Conservation (phyloP, 352 stramenopile genomes). For the Elongisporangium anandrum region DNA sequence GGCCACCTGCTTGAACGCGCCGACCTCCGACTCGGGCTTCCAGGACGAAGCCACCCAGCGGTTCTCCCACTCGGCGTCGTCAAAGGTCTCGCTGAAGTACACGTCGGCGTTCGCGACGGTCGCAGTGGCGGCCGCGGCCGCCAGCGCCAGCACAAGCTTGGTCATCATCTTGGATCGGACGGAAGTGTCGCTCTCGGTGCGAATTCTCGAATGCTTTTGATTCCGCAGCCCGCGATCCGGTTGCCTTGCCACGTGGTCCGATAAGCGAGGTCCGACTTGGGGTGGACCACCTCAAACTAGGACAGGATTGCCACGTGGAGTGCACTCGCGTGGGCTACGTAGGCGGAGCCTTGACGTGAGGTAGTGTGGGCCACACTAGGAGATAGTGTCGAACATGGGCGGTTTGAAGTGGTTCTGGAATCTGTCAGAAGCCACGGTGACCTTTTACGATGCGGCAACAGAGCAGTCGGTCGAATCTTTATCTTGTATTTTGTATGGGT, state of each 20-base stretch:
- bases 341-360: neutral
- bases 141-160: slow-evolving; percentile 50
- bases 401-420: neutral
- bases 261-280: neutral
- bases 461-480: neutral
- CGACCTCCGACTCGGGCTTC: slow-evolving; percentile 93
- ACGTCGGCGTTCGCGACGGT: slow-evolving; percentile 67
- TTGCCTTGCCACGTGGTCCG: neutral
- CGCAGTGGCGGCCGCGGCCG: slow-evolving; percentile 39
- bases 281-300: neutral
- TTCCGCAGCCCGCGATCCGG: slow-evolving; percentile 1
- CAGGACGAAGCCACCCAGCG: slow-evolving; percentile 91
- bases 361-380: neutral
- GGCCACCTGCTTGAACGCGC: slow-evolving; percentile 92
- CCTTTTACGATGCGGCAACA: neutral
- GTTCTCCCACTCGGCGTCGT: slow-evolving; percentile 76
- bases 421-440: neutral
- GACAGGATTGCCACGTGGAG: neutral
- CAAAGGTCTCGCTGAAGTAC: slow-evolving; percentile 94
- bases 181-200: slow-evolving; percentile 4
- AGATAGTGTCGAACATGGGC: no score
- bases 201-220: slow-evolving; percentile 26
- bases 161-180: slow-evolving; percentile 41
- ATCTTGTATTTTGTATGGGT: neutral
- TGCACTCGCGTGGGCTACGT: neutral